Conservation (phyloP, 495 filamentous ascomycete genomes). For the Trichodelitschia bisporula region DNA sequence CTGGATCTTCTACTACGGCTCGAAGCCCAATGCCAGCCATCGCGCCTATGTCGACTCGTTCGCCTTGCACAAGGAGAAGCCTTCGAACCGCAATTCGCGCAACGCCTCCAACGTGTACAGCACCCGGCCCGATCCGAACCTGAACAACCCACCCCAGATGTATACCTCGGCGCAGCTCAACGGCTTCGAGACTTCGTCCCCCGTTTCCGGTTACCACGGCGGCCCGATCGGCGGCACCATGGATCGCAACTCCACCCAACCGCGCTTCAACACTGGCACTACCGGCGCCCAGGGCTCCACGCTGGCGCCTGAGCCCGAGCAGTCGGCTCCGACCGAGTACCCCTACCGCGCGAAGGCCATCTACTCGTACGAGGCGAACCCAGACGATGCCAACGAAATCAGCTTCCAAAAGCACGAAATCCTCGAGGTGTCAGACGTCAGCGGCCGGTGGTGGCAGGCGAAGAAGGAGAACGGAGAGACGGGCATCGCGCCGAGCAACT, state of each 20-base stretch:
- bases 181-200: constrained; percentile 89
- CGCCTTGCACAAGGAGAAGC: constrained; percentile 79
- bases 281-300: constrained; percentile 4
- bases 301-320: constrained; percentile 3
- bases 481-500: constrained; percentile 93
- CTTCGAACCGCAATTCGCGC: not conserved
- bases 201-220: constrained; percentile 56
- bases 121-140: constrained; percentile 45
- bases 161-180: constrained; percentile 88
- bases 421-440: constrained; percentile 89
- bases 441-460: constrained; percentile 96
- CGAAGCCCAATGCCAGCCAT: constrained; percentile 64
- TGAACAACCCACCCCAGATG: constrained; percentile 65
- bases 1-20: constrained; percentile 98
- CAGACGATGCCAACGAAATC: constrained; percentile 94
- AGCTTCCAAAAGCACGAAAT: constrained; percentile 93
- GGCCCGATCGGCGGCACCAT: constrained; percentile 33
- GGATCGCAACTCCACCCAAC: constrained; percentile 29
- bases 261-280: constrained; percentile 22
- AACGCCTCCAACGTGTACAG: constrained; percentile 5
- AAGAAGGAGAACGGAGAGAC: constrained; percentile 87
- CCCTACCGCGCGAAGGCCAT: constrained; percentile 95
- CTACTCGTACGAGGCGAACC: constrained; percentile 95
- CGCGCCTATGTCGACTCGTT: constrained; percentile 90
- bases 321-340: constrained; percentile 50